These are phyloP conservation scores for Penicillium hordei DNA, from an alignment of 2,329 filamentous ascomycete species.

Conservation along the genomic window DNA sequence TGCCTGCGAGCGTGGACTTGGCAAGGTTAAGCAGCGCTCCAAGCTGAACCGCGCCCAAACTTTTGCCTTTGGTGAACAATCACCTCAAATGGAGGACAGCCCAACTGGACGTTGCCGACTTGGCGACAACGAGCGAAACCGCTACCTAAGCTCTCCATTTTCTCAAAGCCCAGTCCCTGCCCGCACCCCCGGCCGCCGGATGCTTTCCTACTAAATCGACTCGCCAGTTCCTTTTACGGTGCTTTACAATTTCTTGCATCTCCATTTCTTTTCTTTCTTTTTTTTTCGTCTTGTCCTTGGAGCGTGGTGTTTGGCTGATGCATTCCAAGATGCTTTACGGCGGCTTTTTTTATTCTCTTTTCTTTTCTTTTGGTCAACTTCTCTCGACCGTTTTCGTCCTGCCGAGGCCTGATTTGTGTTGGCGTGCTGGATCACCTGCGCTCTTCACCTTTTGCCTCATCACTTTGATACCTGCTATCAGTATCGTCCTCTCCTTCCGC, in stretches of 20 bases:
- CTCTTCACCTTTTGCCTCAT: conserved; percentile 3
- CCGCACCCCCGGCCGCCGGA: conserved; percentile 43
- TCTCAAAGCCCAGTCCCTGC: conserved; percentile 35
- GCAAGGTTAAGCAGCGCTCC: conserved; percentile 83
- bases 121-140: conserved; percentile 30
- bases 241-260: conserved; percentile 11
- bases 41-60: conserved; percentile 87
- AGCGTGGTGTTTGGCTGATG: conserved; percentile 26
- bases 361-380: conserved; percentile 19
- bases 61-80: conserved; percentile 84
- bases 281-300: conserved; percentile 22
- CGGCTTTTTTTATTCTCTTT: conserved; percentile 12
- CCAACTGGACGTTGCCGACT: conserved; percentile 54
- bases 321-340: conserved; percentile 15
- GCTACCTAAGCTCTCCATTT: conserved; percentile 39
- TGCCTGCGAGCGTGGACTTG: conserved; percentile 92
- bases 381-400: conserved; percentile 1
- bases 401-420: not conserved
- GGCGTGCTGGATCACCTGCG: conserved; percentile 7
- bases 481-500: conserved; percentile 23
- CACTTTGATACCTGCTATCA: conserved; percentile 10
- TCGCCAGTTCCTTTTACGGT: not conserved
- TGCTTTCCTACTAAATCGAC: conserved; percentile 42
- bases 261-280: conserved; percentile 1
- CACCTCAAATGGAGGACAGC: conserved; percentile 61